Conservation (phyloP, 2,329 filamentous ascomycete genomes). For the Epichloe amarillans region DNA sequence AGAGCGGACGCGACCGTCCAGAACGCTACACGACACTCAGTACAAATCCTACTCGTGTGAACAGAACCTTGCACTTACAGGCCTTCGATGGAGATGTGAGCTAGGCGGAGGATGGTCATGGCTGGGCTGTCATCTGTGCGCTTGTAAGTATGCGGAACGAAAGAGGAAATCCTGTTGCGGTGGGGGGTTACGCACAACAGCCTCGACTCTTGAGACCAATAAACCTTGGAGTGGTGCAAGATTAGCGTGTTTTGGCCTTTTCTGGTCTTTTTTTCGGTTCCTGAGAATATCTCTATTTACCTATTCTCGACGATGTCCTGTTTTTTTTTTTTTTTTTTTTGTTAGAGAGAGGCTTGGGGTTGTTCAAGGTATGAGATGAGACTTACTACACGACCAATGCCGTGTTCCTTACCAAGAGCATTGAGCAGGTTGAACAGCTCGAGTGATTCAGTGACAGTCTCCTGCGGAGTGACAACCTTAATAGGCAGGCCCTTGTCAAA, state of each 20-base stretch:
- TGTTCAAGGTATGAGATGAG: too few relatives aligned
- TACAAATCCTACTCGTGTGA: neutral
- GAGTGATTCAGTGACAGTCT: conserved; percentile 2
- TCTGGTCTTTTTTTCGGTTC: neutral
- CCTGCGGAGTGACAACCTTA: neutral
- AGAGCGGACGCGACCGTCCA: conserved; percentile 1
- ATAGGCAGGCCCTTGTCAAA: conserved; percentile 2
- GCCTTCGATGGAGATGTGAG: conserved; percentile 1
- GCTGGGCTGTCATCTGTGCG: conserved; percentile 1
- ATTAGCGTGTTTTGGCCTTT: neutral
- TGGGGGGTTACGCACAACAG: neutral
- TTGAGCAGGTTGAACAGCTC: neutral
- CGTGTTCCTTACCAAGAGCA: neutral
- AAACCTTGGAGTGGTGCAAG: neutral
- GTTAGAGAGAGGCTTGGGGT: neutral
- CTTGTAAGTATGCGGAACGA: neutral
- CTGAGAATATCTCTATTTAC: neutral
- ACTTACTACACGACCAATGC: conserved; percentile 1
- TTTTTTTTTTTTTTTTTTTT: neutral
- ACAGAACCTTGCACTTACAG: neutral
- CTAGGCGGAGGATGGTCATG: conserved; percentile 1
- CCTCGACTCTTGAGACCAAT: conserved; percentile 1
- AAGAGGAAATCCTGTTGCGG: neutral
- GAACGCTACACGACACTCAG: neutral
- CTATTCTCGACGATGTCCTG: conserved; percentile 1